These are phyloP conservation scores for Fusarium palustre DNA, from an alignment of 2,329 filamentous ascomycete genomes.

Conservation along the genomic window DNA sequence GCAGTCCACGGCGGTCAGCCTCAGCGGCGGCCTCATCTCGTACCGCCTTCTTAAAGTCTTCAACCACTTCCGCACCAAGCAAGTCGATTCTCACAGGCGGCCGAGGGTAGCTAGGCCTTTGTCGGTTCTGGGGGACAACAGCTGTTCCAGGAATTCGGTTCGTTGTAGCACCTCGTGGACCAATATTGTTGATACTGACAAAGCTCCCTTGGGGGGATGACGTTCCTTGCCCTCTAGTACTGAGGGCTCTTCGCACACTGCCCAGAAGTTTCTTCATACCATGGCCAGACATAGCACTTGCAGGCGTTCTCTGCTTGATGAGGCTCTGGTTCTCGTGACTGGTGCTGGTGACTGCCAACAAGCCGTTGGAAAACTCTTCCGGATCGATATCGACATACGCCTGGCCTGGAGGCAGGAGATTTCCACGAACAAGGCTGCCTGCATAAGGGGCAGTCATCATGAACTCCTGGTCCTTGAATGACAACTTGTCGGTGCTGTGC, in stretches of 20 bases:
- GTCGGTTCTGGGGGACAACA: slow-evolving; percentile 67
- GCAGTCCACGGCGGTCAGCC: slow-evolving; percentile 45
- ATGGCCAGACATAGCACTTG: slow-evolving; percentile 73
- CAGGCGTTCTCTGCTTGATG: slow-evolving; percentile 61
- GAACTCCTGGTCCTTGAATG: slow-evolving; percentile 67
- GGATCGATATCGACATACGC: slow-evolving; percentile 79
- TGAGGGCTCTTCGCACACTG: slow-evolving; percentile 84
- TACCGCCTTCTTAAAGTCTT: slow-evolving; percentile 82
- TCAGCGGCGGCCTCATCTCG: slow-evolving; percentile 68
- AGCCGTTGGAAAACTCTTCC: slow-evolving; percentile 60
- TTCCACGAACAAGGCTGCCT: slow-evolving; percentile 88
- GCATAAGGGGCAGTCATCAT: slow-evolving; percentile 75
- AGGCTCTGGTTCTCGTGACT: slow-evolving; percentile 54
- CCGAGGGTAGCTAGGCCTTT: slow-evolving; percentile 57
- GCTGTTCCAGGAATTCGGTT: slow-evolving; percentile 71
- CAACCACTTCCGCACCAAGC: slow-evolving; percentile 80
- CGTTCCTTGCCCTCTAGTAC: slow-evolving; percentile 64
- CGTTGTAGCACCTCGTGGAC: slow-evolving; percentile 64
- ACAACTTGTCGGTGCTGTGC: slow-evolving; percentile 64
- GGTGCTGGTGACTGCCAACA: slow-evolving; percentile 67
- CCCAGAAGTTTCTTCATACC: slow-evolving; percentile 89
- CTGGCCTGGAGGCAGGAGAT: slow-evolving; percentile 83
- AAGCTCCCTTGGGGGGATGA: slow-evolving; percentile 61
- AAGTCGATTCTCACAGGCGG: slow-evolving; percentile 80
- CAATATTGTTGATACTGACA: slow-evolving; percentile 61